Percentiles rank a stretch among this genome's conserved stretches.
These are phyloP conservation scores for Microcyclosporella mali DNA, from an alignment of 2,329 filamentous ascomycete genomes.

Conservation along the genomic window DNA sequence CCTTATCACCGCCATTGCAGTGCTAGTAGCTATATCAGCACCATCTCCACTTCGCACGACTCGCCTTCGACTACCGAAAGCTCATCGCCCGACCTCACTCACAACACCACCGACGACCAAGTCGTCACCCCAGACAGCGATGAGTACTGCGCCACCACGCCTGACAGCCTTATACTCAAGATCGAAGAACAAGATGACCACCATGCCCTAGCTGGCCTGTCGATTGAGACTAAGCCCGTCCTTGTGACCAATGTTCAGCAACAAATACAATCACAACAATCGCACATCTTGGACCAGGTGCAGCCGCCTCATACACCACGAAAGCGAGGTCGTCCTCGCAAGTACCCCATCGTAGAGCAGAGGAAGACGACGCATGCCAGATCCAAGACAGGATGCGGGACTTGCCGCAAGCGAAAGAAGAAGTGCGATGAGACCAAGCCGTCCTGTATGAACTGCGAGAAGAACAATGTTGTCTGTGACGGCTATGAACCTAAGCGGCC, in stretches of 20 bases:
- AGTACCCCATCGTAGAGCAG: conserved; percentile 59
- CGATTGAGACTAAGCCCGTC: conserved; percentile 22
- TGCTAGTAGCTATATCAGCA: not conserved
- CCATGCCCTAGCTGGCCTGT: conserved; percentile 13
- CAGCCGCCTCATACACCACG: conserved; percentile 28
- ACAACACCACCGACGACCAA: conserved; percentile 1
- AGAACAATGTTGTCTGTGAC: conserved; percentile 87
- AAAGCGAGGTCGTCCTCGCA: conserved; percentile 69
- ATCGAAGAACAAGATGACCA: conserved; percentile 50
- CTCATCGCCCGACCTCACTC: conserved; percentile 14
- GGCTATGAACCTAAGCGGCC: conserved; percentile 81
- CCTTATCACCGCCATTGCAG: conserved; percentile 2
- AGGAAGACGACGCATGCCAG: conserved; percentile 71
- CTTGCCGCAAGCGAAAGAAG: conserved; percentile 56
- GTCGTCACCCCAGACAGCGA: not conserved
- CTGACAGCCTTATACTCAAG: conserved; percentile 39
- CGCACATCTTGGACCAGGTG: conserved; percentile 8
- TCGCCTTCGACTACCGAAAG: conserved; percentile 12
- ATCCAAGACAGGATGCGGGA: conserved; percentile 54
- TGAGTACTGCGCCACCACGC: conserved; percentile 6
- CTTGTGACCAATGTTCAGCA: conserved; percentile 23
- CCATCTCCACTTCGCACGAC: conserved; percentile 5
- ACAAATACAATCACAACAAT: not conserved
- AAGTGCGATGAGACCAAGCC: conserved; percentile 51
- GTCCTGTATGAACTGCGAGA: conserved; percentile 72